A percentile compares a stretch with the other conserved stretches of the same genome.
phyloP scores from a whole-genome alignment of 139 green algal genomes.

The Dunaliella primolecta region DNA sequence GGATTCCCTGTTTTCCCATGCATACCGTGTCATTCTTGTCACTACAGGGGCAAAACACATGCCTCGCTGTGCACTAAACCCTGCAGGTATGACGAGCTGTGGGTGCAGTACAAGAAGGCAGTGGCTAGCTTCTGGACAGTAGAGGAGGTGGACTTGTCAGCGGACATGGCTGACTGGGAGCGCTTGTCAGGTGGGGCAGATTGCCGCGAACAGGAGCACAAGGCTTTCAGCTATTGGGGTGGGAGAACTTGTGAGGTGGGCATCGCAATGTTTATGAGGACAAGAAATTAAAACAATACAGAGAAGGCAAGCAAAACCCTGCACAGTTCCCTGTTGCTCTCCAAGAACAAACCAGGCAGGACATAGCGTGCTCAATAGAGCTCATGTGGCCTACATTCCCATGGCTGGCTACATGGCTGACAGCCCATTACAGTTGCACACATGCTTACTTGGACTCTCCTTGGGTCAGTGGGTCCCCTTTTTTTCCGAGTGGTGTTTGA shows the following conservation, averaged over 20 bases:
- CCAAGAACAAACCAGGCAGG: no score
- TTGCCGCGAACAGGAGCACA: background rate
- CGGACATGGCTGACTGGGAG: constrained; percentile 90
- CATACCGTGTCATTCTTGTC: no score
- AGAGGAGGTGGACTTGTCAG: constrained; percentile 81
- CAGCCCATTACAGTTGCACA: no score
- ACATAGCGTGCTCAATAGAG: no score
- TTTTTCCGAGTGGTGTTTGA: no score
- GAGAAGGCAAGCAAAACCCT: background rate
- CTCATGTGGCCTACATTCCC: no score
- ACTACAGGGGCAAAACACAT: no score
- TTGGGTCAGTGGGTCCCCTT: no score
- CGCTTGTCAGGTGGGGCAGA: constrained; percentile 61
- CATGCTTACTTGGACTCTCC: no score
- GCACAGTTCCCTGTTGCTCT: background rate
- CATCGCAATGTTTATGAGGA: background rate
- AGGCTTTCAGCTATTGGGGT: background rate
- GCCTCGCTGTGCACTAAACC: no score
- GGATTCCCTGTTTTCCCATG: no score
- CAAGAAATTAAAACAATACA: background rate
- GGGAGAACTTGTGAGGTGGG: background rate
- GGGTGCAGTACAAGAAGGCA: constrained; percentile 96
- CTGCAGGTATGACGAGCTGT: constrained; percentile 63
- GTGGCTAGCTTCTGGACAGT: constrained; percentile 94
- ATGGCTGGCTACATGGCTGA: no score